Evolutionary conservation across 805 yeast genomes (phyloP).

Genomic region (Myxozyma lipomycoides): DNA sequence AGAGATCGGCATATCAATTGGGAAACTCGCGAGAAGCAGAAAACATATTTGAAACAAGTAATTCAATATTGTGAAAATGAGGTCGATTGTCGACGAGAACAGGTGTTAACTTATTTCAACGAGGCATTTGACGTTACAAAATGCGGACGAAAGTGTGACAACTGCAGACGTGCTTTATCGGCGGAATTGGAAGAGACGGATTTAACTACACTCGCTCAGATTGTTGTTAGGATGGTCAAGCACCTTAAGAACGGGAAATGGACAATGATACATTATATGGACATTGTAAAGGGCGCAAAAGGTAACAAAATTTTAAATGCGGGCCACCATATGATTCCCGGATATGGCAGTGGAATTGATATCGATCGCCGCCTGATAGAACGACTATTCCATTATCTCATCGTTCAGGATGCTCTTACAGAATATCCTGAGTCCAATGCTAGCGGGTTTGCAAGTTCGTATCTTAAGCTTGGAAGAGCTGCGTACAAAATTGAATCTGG

Average conservation of each 20-base stretch:
- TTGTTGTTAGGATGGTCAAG: conserved; percentile 57
- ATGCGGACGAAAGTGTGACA: conserved; percentile 79
- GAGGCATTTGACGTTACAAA: conserved; percentile 65
- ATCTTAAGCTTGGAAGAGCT: conserved; percentile 55
- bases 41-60: conserved; percentile 73
- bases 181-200: conserved; percentile 51
- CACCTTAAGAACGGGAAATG: conserved; percentile 53
- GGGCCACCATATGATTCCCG: conserved; percentile 58
- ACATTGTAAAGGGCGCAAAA: conserved; percentile 71
- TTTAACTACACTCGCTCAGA: conserved; percentile 60
- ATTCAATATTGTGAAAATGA: conserved; percentile 87
- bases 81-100: conserved; percentile 84
- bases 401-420: conserved; percentile 58
- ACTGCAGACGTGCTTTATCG: conserved; percentile 54
- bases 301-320: conserved; percentile 55
- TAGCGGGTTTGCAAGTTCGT: conserved; percentile 77
- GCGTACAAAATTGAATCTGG: conserved; percentile 42
- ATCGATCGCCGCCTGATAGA: conserved; percentile 69
- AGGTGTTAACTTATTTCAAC: conserved; percentile 85
- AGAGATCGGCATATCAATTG: conserved; percentile 65
- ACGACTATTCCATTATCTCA: conserved; percentile 73
- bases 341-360: conserved; percentile 66
- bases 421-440: conserved; percentile 71
- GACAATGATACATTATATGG: conserved; percentile 77
- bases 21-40: conserved; percentile 68